A percentile compares a stretch with the other conserved stretches of the same genome.
Conservation (phyloP, 352 stramenopile species). For the Globisporangium takayamanum region DNA sequence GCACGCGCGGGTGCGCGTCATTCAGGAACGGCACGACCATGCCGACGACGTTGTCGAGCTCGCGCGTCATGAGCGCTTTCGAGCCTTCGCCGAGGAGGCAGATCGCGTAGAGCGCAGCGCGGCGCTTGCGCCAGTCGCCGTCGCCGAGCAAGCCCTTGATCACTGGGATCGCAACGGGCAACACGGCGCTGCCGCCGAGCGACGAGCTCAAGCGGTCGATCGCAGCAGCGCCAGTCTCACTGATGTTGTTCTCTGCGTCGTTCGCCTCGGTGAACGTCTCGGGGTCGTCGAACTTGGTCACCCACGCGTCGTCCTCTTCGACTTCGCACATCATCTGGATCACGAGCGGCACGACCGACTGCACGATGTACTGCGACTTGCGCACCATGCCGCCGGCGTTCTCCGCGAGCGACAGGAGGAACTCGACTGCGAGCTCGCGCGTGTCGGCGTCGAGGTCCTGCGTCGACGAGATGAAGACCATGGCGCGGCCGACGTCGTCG, state of each 20-base stretch:
- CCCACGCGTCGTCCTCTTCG: slow-evolving; percentile 66
- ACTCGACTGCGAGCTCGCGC: slow-evolving; percentile 75
- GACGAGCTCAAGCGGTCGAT: slow-evolving; percentile 74
- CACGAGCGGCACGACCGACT: slow-evolving; percentile 62
- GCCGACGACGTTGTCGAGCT: slow-evolving; percentile 68
- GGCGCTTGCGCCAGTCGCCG: slow-evolving; percentile 65
- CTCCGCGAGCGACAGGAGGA: slow-evolving; percentile 73
- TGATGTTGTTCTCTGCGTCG: slow-evolving; percentile 59
- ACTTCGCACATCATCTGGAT: slow-evolving; percentile 80
- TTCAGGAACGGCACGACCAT: slow-evolving; percentile 64
- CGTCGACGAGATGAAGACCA: slow-evolving; percentile 71
- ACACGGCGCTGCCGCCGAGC: slow-evolving; percentile 63
- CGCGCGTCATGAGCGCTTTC: slow-evolving; percentile 73
- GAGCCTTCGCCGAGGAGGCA: slow-evolving; percentile 72
- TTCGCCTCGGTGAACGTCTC: slow-evolving; percentile 64
- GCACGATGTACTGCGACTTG: slow-evolving; percentile 62
- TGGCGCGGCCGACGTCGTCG: slow-evolving; percentile 64
- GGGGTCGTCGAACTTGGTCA: slow-evolving; percentile 72
- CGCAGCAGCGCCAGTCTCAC: slow-evolving; percentile 60
- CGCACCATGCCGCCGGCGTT: slow-evolving; percentile 78
- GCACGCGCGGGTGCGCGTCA: slow-evolving; percentile 69
- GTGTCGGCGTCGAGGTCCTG: slow-evolving; percentile 65
- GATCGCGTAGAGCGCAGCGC: slow-evolving; percentile 69
- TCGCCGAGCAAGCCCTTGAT: slow-evolving; percentile 58
- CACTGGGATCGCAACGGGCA: slow-evolving; percentile 72